Evolutionary conservation across 345 rosid genomes (phyloP).

Genomic region (Garcia nutans): DNA sequence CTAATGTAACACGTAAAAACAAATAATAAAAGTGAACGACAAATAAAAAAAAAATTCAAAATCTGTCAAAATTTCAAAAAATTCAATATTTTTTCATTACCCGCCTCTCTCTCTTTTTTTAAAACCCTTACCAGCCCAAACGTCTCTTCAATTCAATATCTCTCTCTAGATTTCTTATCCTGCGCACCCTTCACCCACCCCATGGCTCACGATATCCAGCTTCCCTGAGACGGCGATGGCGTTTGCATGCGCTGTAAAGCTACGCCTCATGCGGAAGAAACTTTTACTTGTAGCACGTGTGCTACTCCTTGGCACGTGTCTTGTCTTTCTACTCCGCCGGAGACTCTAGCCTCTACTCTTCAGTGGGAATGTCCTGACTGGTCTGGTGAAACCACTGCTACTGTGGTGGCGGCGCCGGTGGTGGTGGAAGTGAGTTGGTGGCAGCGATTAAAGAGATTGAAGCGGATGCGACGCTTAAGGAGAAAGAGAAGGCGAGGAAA

Average conservation of each 20-base stretch:
- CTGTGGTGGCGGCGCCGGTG: background rate
- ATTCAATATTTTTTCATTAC: background rate
- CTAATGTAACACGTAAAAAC: background rate
- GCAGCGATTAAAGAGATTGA: conserved; percentile 54
- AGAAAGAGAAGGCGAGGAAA: conserved; percentile 51
- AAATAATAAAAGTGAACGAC: background rate
- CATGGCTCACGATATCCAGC: conserved; percentile 49
- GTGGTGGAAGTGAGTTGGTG: conserved; percentile 24
- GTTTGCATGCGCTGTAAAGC: conserved; percentile 63
- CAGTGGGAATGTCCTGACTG: conserved; percentile 82
- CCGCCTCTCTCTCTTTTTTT: background rate
- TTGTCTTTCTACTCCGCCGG: conserved; percentile 45
- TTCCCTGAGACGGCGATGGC: conserved; percentile 69
- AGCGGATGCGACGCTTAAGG: conserved; percentile 44
- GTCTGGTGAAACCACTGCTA: conserved; percentile 13
- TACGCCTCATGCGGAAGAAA: conserved; percentile 43
- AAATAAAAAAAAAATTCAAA: background rate
- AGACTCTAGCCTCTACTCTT: conserved; percentile 43
- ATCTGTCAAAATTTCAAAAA: background rate
- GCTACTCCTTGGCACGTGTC: conserved; percentile 73
- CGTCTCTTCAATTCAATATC: background rate
- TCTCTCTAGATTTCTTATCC: background rate
- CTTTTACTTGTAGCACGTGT: conserved; percentile 53
- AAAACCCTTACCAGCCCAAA: background rate
- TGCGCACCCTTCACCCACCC: background rate